Conservation (phyloP, 306 rosid species). For the Senna siamea region DNA sequence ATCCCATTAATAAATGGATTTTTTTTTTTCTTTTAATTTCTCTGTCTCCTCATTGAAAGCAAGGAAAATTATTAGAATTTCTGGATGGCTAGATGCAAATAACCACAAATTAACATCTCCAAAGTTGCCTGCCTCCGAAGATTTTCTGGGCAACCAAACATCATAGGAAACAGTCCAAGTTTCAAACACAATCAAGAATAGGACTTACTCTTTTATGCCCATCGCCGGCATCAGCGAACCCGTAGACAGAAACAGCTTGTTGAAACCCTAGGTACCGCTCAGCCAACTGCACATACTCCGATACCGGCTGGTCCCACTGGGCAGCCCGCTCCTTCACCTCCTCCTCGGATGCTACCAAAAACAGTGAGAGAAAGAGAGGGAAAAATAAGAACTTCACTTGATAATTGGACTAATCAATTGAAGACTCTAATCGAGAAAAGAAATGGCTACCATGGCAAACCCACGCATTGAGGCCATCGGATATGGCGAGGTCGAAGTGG, state of each 20-base stretch:
- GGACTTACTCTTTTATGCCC: constrained; percentile 63
- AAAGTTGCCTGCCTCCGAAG: neutral
- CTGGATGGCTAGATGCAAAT: neutral
- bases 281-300: constrained; percentile 64
- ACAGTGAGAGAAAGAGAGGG: constrained; percentile 1
- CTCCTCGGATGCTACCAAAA: constrained; percentile 60
- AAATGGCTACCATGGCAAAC: constrained; percentile 58
- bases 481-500: constrained; percentile 70
- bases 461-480: constrained; percentile 79
- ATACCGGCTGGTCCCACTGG: constrained; percentile 87
- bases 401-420: neutral
- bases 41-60: neutral
- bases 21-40: neutral
- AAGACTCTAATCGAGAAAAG: neutral
- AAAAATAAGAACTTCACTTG: neutral
- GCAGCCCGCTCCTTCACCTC: constrained; percentile 75
- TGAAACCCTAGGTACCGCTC: constrained; percentile 81
- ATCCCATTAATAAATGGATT: neutral
- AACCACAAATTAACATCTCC: neutral
- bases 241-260: constrained; percentile 66
- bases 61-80: neutral
- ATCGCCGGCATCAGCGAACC: constrained; percentile 73
- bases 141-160: neutral
- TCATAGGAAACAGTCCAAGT: neutral
- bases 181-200: neutral